Evolutionary conservation across 2,329 filamentous ascomycete genomes (phyloP).

Genomic region (Elsinoe batatas): DNA sequence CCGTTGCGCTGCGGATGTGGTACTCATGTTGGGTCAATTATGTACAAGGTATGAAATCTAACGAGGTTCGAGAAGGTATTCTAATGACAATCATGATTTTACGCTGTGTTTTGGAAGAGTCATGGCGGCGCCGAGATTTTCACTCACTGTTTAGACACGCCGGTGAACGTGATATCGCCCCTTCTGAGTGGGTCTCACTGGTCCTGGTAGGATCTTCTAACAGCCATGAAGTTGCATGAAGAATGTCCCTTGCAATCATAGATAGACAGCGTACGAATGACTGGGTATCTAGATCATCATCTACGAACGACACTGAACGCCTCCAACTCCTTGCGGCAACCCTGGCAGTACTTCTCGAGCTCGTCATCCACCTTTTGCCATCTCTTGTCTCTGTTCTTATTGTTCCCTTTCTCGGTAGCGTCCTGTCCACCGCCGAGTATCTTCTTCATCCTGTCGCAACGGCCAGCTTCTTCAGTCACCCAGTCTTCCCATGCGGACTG

Average conservation of each 20-base stretch:
- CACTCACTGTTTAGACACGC: background rate
- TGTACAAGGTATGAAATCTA: too few relatives aligned
- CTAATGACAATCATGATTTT: too few relatives aligned
- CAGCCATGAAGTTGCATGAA: background rate
- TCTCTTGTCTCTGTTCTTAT: constrained; percentile 16
- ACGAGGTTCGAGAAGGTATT: too few relatives aligned
- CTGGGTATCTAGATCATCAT: constrained; percentile 6
- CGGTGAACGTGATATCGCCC: too few relatives aligned
- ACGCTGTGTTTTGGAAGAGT: too few relatives aligned
- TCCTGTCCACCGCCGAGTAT: constrained; percentile 34
- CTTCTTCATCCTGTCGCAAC: constrained; percentile 56
- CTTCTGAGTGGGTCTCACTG: too few relatives aligned
- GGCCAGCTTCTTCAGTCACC: constrained; percentile 66
- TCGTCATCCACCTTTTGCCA: constrained; percentile 13
- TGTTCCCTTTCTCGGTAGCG: constrained; percentile 18
- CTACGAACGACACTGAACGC: background rate
- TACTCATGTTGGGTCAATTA: background rate
- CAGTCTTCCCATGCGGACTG: constrained; percentile 89
- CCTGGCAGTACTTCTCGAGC: constrained; percentile 8
- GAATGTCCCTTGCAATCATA: background rate
- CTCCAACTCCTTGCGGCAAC: constrained; percentile 5
- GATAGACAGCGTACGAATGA: background rate
- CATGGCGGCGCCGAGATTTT: too few relatives aligned
- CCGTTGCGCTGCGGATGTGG: background rate
- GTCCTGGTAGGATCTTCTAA: background rate